These are phyloP conservation scores for Stagonosporopsis rhizophila DNA, from an alignment of 2,329 filamentous ascomycete genomes.

Conservation along the genomic window DNA sequence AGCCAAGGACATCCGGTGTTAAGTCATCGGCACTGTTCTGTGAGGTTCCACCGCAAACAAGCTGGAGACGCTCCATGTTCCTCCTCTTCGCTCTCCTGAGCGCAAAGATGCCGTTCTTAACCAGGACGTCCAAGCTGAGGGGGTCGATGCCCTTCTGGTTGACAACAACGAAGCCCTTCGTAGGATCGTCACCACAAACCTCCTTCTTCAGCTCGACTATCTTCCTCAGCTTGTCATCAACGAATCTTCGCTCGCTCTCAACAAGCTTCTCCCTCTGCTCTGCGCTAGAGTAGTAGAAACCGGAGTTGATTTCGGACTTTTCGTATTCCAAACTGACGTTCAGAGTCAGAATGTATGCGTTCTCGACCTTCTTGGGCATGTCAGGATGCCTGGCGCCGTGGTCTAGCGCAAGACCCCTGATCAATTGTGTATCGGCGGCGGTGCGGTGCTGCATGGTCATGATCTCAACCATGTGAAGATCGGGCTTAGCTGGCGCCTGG, in stretches of 20 bases:
- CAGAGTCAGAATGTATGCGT: slow-evolving; percentile 91
- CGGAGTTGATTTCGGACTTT: slow-evolving; percentile 98
- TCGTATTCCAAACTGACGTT: slow-evolving; percentile 99
- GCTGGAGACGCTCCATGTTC: slow-evolving; percentile 98
- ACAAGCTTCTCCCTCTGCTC: slow-evolving; percentile 98
- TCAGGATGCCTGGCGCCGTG: slow-evolving; percentile 96
- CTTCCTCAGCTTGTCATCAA: slow-evolving; percentile 95
- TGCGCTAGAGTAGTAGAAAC: slow-evolving; percentile 97
- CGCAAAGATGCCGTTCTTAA: slow-evolving; percentile 97
- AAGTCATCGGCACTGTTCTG: slow-evolving; percentile 98
- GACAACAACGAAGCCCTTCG: slow-evolving; percentile 96
- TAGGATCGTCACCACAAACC: slow-evolving; percentile 89
- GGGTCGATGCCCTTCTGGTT: slow-evolving; percentile 99
- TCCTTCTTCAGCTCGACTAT: slow-evolving; percentile 98
- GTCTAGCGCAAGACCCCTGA: slow-evolving; percentile 89
- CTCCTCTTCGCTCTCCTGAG: slow-evolving; percentile 93
- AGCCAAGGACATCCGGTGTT: slow-evolving; percentile 85
- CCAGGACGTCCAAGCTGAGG: slow-evolving; percentile 90
- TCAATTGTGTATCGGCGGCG: slow-evolving; percentile 93
- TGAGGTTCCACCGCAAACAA: slow-evolving; percentile 87
- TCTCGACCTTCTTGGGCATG: slow-evolving; percentile 96
- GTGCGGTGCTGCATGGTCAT: slow-evolving; percentile 99
- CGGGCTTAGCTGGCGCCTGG: slow-evolving; percentile 86
- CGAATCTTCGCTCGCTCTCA: slow-evolving; percentile 93
- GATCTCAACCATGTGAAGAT: slow-evolving; percentile 99